A percentile compares a stretch with the other conserved stretches of the same genome.
Conservation (phyloP, 2,329 filamentous ascomycete genomes). For the Zelopaecilomyces penicillatus region DNA sequence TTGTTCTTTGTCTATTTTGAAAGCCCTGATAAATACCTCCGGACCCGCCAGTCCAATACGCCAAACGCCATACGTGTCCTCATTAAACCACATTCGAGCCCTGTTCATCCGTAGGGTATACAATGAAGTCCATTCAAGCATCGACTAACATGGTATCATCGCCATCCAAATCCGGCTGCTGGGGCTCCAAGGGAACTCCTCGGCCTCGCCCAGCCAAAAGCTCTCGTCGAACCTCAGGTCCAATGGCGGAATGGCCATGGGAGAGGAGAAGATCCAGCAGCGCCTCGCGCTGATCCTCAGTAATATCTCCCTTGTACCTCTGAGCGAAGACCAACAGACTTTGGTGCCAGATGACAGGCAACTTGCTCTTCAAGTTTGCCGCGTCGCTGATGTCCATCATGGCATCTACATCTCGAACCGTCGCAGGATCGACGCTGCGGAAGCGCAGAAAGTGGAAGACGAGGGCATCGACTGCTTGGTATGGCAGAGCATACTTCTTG, state of each 20-base stretch:
- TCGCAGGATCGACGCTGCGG: conserved; percentile 57
- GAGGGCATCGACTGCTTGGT: conserved; percentile 85
- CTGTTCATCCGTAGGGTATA: neutral
- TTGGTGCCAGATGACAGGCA: conserved; percentile 96
- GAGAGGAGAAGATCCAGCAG: conserved; percentile 78
- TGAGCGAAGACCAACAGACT: conserved; percentile 86
- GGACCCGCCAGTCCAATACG: conserved; percentile 1
- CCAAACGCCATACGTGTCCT: conserved; percentile 15
- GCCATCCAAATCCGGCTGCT: conserved; percentile 51
- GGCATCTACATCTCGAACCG: conserved; percentile 42
- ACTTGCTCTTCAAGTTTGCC: conserved; percentile 49
- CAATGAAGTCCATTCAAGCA: conserved; percentile 16
- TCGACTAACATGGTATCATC: conserved; percentile 89
- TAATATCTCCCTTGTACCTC: conserved; percentile 91
- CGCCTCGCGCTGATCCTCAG: conserved; percentile 87
- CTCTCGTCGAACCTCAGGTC: conserved; percentile 84
- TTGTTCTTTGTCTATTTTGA: too few species aligned
- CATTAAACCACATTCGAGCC: conserved; percentile 1
- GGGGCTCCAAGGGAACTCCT: conserved; percentile 58
- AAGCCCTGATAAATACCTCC: too few species aligned
- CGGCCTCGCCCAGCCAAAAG: conserved; percentile 79
- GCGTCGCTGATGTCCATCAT: conserved; percentile 39
- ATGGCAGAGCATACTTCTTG: conserved; percentile 94
- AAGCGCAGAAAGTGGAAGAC: conserved; percentile 97
- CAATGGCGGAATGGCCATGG: conserved; percentile 80